Evolutionary conservation across 2,329 filamentous ascomycete species (phyloP), one percentile per base, ranked within the genome.

Genomic region (Zasmidium citrigriseum): DNA sequence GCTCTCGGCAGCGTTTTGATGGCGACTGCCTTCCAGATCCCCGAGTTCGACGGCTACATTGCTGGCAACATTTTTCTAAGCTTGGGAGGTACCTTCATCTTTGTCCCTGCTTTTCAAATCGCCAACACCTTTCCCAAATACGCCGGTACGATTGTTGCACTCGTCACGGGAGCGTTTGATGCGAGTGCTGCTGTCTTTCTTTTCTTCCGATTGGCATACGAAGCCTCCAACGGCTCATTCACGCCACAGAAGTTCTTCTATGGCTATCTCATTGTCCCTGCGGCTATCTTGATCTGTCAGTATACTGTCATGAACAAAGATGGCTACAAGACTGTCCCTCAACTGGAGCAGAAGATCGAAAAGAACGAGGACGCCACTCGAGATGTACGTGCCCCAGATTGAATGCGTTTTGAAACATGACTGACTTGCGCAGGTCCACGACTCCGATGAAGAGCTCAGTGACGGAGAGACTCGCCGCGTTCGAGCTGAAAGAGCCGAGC

Each of bases 281-380:
- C 66, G 2, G 74, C 76, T 52, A 79, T 80, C 53, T 63, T 74
- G 4, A 69, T 78, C 1, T 61, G 63, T 21, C 77, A 80, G 51
- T 75, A 77, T 0, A 85, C 75, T n/a, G 65, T 79, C 62, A 80
- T 80, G 78, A 77, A 76, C 2, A 59, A 68, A 1, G 71, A 74
- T 4, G 77, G 75, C 2, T 80, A 80, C 71, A 78, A 80, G 65
- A 79, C 76, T 0, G 84, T 92, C 1, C 89, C 90, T 44, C 91
- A 96, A 73, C 82, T 93, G 1, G 90, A 91, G 50, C 90, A 96
- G 72, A 83, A 96, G 52, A 86, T 95, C 4, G 84, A 86, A 57
- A 84, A 91, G 69, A 88, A 86, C 16, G 87, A 91, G 64, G 77
- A 78, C 27, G 77, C 71, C 16, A 67, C 69, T 23, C 65, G 66